These are phyloP conservation scores for Eutrema japonicum DNA, from an alignment of 345 rosid genomes.

Conservation along the genomic window DNA sequence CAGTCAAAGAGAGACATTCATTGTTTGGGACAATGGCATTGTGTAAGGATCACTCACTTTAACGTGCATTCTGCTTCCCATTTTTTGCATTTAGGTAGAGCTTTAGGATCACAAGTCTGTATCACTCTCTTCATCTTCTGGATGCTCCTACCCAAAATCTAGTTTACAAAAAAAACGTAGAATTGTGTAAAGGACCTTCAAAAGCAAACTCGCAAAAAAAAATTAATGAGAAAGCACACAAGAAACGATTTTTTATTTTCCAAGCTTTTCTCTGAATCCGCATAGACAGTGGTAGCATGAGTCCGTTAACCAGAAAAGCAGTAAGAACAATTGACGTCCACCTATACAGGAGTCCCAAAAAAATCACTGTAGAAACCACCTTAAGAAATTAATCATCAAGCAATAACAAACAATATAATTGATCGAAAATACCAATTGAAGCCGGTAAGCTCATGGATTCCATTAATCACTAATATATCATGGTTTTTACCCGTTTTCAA, in stretches of 20 bases:
- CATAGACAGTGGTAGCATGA: slow-evolving; percentile 38
- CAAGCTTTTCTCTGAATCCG: slow-evolving; percentile 23
- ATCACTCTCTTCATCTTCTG: background rate
- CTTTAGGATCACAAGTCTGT: slow-evolving; percentile 15
- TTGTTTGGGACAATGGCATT: background rate
- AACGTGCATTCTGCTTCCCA: background rate
- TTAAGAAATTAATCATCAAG: slow-evolving; percentile 1
- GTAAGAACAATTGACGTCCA: slow-evolving; percentile 50
- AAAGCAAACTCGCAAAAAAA: background rate
- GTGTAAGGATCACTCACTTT: slow-evolving; percentile 18
- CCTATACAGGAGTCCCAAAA: slow-evolving; percentile 40
- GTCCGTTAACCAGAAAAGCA: slow-evolving; percentile 42
- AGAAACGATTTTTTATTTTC: slow-evolving; percentile 39
- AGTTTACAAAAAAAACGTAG: background rate
- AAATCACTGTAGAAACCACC: background rate
- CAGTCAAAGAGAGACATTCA: slow-evolving; percentile 11
- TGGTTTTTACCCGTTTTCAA: too few relatives aligned
- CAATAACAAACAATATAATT: background rate
- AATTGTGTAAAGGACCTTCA: background rate
- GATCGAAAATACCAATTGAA: slow-evolving; percentile 52
- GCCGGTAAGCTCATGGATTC: slow-evolving; percentile 54
- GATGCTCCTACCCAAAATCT: background rate
- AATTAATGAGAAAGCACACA: slow-evolving; percentile 8
- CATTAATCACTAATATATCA: slow-evolving; percentile 54
- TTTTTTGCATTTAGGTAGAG: slow-evolving; percentile 9